These are phyloP conservation scores for Chiua sp. DNA, from an alignment of 1,284 basidiomycete genomes.

Conservation along the genomic window DNA sequence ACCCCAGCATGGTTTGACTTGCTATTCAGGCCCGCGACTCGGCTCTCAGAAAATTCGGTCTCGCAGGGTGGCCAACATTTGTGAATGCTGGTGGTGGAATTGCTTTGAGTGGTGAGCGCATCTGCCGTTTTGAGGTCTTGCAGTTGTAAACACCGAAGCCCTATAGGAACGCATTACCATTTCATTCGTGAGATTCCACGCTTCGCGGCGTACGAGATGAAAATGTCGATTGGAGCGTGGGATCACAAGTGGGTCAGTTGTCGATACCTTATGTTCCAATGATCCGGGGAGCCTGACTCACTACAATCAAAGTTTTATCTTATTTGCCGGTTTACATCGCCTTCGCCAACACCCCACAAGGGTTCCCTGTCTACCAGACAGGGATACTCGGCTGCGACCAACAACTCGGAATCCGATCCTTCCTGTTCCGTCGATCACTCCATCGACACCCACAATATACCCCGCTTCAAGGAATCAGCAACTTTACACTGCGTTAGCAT, in stretches of 20 bases:
- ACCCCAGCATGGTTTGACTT: neutral
- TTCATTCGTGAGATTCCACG: constrained; percentile 85
- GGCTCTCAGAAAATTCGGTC: constrained; percentile 47
- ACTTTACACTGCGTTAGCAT: constrained; percentile 71
- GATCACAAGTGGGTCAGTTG: constrained; percentile 82
- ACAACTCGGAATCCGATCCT: neutral
- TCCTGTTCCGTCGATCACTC: neutral
- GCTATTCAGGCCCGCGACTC: constrained; percentile 43
- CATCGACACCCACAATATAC: too few relatives aligned
- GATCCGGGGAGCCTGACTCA: constrained; percentile 1
- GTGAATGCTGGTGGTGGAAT: constrained; percentile 71
- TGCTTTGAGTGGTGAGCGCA: constrained; percentile 60
- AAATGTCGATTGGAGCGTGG: constrained; percentile 70
- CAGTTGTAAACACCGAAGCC: too few relatives aligned
- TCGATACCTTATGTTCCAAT: neutral
- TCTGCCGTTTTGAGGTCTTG: neutral
- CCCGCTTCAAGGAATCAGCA: too few relatives aligned
- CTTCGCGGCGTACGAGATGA: constrained; percentile 69
- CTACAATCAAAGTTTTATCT: constrained; percentile 19
- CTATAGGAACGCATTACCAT: constrained; percentile 67
- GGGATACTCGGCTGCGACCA: neutral
- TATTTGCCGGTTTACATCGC: constrained; percentile 31
- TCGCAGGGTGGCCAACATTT: constrained; percentile 63
- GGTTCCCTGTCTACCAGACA: neutral
- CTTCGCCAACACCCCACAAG: neutral